These are phyloP conservation scores for Citrus medica DNA, from an alignment of 345 rosid species.

Conservation along the genomic window DNA sequence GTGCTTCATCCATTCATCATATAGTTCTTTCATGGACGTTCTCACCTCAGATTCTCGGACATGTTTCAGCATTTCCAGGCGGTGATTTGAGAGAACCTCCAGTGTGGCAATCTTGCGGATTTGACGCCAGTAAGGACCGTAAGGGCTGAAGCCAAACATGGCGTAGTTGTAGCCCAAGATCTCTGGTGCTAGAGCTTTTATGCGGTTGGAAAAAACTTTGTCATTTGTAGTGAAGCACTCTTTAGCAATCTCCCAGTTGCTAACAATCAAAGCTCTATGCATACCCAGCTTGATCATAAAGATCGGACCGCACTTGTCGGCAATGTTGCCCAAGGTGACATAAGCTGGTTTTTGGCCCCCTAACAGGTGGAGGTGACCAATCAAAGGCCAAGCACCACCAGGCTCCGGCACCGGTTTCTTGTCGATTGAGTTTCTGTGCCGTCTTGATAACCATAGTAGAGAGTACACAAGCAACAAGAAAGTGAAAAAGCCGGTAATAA, in stretches of 20 bases:
- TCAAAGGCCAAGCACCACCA: constrained; percentile 20
- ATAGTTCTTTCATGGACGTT: constrained; percentile 5
- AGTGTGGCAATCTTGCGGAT: constrained; percentile 29
- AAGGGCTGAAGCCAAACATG: constrained; percentile 27
- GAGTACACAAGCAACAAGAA: background rate
- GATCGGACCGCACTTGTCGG: constrained; percentile 26
- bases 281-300: constrained; percentile 25
- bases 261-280: constrained; percentile 22
- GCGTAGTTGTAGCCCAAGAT: constrained; percentile 27
- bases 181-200: constrained; percentile 21
- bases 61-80: constrained; percentile 27
- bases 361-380: constrained; percentile 37
- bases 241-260: constrained; percentile 21
- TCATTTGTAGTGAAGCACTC: constrained; percentile 38
- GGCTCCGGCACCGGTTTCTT: constrained; percentile 15
- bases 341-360: constrained; percentile 13
- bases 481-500: background rate
- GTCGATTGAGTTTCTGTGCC: background rate
- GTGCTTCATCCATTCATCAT: constrained; percentile 8
- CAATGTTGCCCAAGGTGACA: constrained; percentile 16
- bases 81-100: constrained; percentile 32
- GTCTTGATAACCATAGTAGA: background rate
- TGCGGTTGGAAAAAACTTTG: constrained; percentile 23
- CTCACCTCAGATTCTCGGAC: constrained; percentile 26
- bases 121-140: constrained; percentile 34